phyloP scores from a whole-genome alignment of 108 stramenopile genomes.

The Stephanodiscus minutulus region DNA sequence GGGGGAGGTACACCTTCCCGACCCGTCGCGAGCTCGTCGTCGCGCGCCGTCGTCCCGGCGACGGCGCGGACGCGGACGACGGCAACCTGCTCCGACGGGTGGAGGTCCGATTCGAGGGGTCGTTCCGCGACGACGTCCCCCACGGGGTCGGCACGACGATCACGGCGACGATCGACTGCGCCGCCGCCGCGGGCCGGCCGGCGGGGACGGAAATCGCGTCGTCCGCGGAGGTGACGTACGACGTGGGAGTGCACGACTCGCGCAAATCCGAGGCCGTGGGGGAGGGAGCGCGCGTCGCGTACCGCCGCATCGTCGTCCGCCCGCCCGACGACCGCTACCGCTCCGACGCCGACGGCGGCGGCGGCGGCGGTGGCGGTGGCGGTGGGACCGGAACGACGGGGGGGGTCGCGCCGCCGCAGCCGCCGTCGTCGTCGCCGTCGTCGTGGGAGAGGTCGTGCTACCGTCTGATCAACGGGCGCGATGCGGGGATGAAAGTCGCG shows the following conservation, averaged over 20 bases:
- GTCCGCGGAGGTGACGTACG: slow-evolving; percentile 25
- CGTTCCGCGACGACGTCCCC: slow-evolving; percentile 16
- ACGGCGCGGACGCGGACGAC: neutral
- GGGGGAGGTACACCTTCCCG: slow-evolving; percentile 26
- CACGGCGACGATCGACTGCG: slow-evolving; percentile 18
- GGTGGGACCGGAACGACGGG: no score
- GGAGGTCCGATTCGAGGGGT: slow-evolving; percentile 26
- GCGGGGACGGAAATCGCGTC: neutral
- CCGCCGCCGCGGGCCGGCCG: neutral
- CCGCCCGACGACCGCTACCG: neutral
- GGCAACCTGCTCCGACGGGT: slow-evolving; percentile 22
- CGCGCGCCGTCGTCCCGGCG: neutral
- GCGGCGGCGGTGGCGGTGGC: no score
- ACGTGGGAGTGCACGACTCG: slow-evolving; percentile 23
- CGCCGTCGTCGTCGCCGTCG: neutral
- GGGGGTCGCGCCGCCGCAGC: no score
- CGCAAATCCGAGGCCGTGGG: neutral
- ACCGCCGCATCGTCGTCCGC: no score
- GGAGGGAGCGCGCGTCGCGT: neutral
- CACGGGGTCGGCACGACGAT: slow-evolving; percentile 18
- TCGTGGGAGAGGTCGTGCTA: slow-evolving; percentile 3
- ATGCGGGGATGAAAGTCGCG: neutral
- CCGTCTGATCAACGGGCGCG: neutral
- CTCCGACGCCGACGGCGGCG: neutral
- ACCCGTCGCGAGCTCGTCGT: neutral